A percentile compares a stretch with the other conserved stretches of the same genome.
Evolutionary conservation across 2,329 filamentous ascomycete genomes (phyloP).

Genomic region (Curvularia eragrostidis): DNA sequence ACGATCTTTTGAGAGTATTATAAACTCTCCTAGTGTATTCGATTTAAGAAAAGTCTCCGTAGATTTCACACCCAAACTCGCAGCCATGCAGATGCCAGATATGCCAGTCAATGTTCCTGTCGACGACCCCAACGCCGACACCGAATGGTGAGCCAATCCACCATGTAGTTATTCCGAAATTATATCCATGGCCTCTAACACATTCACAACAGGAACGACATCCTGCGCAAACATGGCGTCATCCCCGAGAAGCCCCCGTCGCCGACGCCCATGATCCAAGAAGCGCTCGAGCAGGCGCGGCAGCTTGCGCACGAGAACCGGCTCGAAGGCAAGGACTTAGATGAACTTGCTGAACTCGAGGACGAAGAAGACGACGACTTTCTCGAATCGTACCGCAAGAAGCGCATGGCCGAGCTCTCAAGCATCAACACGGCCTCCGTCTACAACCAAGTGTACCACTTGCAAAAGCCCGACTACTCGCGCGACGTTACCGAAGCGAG

Average conservation of each 20-base stretch:
- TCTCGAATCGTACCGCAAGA: constrained; percentile 82
- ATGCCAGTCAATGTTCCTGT: constrained; percentile 79
- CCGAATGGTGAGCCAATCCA: constrained; percentile 75
- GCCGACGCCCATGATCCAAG: constrained; percentile 93
- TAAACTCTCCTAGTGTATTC: constrained; percentile 13
- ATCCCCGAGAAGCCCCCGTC: constrained; percentile 98
- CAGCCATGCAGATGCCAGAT: constrained; percentile 54
- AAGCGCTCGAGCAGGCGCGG: constrained; percentile 85
- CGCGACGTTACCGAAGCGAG: constrained; percentile 92
- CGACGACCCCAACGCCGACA: constrained; percentile 94
- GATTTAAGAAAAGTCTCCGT: constrained; percentile 24
- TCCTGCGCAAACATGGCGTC: constrained; percentile 92
- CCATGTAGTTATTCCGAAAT: background rate
- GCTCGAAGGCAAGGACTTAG: constrained; percentile 90
- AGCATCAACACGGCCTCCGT: constrained; percentile 76
- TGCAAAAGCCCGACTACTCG: constrained; percentile 93
- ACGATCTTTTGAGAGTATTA: background rate
- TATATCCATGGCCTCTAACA: background rate
- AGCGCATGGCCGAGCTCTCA: constrained; percentile 83
- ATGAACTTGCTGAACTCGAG: constrained; percentile 91
- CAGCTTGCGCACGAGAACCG: constrained; percentile 88
- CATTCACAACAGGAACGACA: constrained; percentile 79
- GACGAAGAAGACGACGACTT: constrained; percentile 96
- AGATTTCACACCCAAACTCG: background rate
- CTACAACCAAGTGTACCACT: constrained; percentile 88